Evolutionary conservation across 2,329 filamentous ascomycete genomes (phyloP), one percentile per base, ranked within the genome.

Genomic region (Pseudocercospora cruenta): DNA sequence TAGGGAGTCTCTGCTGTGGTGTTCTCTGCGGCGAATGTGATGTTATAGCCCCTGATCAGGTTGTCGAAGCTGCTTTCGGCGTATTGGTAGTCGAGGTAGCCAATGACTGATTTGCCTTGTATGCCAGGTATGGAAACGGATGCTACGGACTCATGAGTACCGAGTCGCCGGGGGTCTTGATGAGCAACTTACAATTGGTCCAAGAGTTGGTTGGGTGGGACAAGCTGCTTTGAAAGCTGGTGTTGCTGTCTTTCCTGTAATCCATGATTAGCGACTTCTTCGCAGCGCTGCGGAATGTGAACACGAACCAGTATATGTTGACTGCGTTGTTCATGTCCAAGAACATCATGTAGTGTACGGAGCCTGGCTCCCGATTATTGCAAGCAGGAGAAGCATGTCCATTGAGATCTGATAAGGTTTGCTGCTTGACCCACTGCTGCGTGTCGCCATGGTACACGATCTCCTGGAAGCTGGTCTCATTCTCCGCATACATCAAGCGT

Each of bases 41-140:
- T 70, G 60, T 81, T 78, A 66, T 78, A 79, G 6, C 80, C 80
- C 12, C 72, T 74, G 63, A 82, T 75, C 22, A 72, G 72, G 16
- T 72, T 70, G 36, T 77, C 77, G 1, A 67, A 71, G 21, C 54
- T 62, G 69, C 75, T 74, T 66, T 82, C 80, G 12, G 78, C 76
- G 67, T 81, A 82, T 60, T 81, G 77, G 66, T 75, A 80, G 45
- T 78, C 78, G 0, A 79, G 81, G 68, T 78, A 82, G 45, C 80
- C 79, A 0, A 82, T 71, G 1, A 76, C 78, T 0, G 78, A 79
- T 0, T 75, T 73, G 1, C 80, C 78, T 58, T 79, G 70, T 10
- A 81, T 77, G 36, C 77, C 71, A 7, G 67, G 70, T 58, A 81
- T 80, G 1, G 73, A 60, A 14, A 69, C 49, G 21, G 67, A 66